Evolutionary conservation across 495 filamentous ascomycete genomes (phyloP).

Genomic region (Hypoxylon crocopeplum): DNA sequence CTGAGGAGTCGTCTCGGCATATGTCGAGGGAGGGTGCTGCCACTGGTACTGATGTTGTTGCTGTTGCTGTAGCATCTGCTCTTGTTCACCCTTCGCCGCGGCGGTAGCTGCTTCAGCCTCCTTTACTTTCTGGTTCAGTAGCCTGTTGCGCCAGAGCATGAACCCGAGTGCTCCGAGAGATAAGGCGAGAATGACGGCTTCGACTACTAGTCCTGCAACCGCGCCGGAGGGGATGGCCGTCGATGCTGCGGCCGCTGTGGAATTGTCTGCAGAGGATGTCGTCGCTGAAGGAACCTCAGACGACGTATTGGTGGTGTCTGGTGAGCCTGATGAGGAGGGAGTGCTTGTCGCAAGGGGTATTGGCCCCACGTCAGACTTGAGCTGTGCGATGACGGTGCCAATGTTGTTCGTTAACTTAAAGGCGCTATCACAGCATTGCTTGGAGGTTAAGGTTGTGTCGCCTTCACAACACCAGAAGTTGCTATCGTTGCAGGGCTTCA

Average conservation of each 20-base stretch:
- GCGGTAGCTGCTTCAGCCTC: slow-evolving; percentile 11
- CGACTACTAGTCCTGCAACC: slow-evolving; percentile 17
- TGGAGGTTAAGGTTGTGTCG: slow-evolving; percentile 25
- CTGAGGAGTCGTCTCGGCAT: background rate
- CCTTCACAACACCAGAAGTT: slow-evolving; percentile 43
- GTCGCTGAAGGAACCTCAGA: too few species aligned
- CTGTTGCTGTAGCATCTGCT: slow-evolving; percentile 10
- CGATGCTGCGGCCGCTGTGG: background rate
- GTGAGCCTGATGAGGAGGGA: background rate
- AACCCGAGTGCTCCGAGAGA: slow-evolving; percentile 10
- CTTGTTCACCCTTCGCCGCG: background rate
- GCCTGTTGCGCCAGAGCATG: slow-evolving; percentile 20
- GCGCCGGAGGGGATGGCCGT: slow-evolving; percentile 11
- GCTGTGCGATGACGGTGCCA: slow-evolving; percentile 30
- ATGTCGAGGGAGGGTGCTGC: slow-evolving; percentile 14
- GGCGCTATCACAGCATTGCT: slow-evolving; percentile 35
- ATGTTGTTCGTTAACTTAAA: slow-evolving; percentile 34
- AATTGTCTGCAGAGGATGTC: too few species aligned
- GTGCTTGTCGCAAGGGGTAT: slow-evolving; percentile 15
- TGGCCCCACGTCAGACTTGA: slow-evolving; percentile 15
- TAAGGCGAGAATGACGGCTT: slow-evolving; percentile 10
- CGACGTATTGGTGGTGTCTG: background rate
- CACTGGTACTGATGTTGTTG: slow-evolving; percentile 20
- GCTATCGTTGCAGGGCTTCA: slow-evolving; percentile 34
- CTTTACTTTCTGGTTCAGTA: slow-evolving; percentile 12